A percentile compares a stretch with the other conserved stretches of the same genome.
These are phyloP conservation scores for Geoglossum cookeanum DNA, from an alignment of 2,329 filamentous ascomycete species.

Conservation along the genomic window DNA sequence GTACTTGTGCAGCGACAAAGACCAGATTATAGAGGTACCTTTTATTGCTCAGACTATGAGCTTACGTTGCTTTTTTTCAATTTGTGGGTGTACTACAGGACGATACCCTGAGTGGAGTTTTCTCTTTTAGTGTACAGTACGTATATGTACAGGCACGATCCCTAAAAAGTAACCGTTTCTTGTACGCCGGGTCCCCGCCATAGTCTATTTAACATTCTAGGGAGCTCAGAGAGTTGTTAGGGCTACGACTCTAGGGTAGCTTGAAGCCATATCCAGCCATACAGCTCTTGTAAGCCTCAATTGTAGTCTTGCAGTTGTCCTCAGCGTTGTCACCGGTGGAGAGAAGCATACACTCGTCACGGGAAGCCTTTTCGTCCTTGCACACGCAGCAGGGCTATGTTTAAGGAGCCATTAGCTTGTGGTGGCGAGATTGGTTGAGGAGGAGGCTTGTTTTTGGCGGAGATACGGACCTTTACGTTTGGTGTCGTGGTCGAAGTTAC, in stretches of 20 bases:
- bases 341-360: slow-evolving; percentile 99
- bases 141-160: neutral
- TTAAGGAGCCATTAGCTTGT: too few relatives aligned
- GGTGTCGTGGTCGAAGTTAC: too few relatives aligned
- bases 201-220: neutral
- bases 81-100: neutral
- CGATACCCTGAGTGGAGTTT: slow-evolving; percentile 12
- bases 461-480: too few relatives aligned
- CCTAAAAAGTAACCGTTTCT: neutral
- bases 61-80: too few relatives aligned
- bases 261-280: slow-evolving; percentile 91
- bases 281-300: slow-evolving; percentile 73
- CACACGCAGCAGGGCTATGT: slow-evolving; percentile 87
- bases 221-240: neutral
- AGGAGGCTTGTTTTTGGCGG: too few relatives aligned
- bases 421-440: too few relatives aligned
- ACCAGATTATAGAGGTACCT: neutral
- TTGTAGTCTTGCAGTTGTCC: slow-evolving; percentile 62
- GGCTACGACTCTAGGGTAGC: slow-evolving; percentile 7
- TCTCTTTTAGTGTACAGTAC: slow-evolving; percentile 11
- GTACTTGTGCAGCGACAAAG: neutral
- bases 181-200: neutral
- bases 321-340: slow-evolving; percentile 55
- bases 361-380: slow-evolving; percentile 78
- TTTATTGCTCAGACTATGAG: too few relatives aligned